Conservation (phyloP, 2,329 filamentous ascomycete species). For the Cercospora nicotianae region DNA sequence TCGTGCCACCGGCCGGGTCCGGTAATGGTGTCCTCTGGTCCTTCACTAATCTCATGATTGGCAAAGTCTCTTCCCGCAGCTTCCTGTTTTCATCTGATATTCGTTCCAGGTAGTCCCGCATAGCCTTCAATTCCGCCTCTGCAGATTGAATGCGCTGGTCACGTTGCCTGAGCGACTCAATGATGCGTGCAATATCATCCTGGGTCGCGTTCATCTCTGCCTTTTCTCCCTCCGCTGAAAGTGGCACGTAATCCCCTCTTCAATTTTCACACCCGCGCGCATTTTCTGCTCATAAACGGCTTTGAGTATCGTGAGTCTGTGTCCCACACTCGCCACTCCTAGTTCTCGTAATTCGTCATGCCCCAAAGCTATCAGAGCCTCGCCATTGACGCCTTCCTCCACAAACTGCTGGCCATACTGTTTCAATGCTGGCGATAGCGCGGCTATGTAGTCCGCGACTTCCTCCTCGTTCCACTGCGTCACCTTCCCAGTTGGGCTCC, state of each 20-base stretch:
- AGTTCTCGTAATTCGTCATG: conserved; percentile 95
- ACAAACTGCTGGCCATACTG: conserved; percentile 38
- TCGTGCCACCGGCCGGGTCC: conserved; percentile 41
- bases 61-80: conserved; percentile 86
- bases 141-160: conserved; percentile 85
- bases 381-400: conserved; percentile 95
- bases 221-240: conserved; percentile 84
- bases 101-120: conserved; percentile 57
- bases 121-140: conserved; percentile 77
- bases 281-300: conserved; percentile 95
- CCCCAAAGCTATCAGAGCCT: conserved; percentile 81
- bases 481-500: conserved; percentile 70
- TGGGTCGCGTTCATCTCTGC: conserved; percentile 85
- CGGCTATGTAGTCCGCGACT: conserved; percentile 80
- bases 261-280: conserved; percentile 85
- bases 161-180: conserved; percentile 82
- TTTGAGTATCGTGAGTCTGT: conserved; percentile 91
- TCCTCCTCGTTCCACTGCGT: conserved; percentile 82
- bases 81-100: conserved; percentile 79
- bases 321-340: conserved; percentile 88
- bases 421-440: conserved; percentile 34
- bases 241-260: conserved; percentile 87
- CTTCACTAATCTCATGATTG: conserved; percentile 85
- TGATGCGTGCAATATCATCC: conserved; percentile 88
- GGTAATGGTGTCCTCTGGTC: conserved; percentile 88